Evolutionary conservation across 2,329 filamentous ascomycete species (phyloP).

Genomic region (Rhynchosporium graminicola): DNA sequence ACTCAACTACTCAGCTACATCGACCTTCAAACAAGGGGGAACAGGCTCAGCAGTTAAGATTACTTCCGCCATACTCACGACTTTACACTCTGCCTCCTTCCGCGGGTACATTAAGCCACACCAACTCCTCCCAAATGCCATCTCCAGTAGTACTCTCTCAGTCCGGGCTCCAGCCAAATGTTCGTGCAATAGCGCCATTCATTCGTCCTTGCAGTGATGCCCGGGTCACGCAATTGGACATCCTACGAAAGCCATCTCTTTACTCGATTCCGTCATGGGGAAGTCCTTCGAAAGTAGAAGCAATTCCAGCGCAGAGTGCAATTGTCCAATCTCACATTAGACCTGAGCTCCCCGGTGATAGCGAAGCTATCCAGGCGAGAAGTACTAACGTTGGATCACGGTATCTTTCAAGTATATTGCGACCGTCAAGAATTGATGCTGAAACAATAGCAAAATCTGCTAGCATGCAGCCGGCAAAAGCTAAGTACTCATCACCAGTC

Average conservation of each 20-base stretch:
- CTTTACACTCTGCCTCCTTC: neutral
- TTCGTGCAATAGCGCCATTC: neutral
- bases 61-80: neutral
- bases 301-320: neutral
- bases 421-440: neutral
- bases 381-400: neutral
- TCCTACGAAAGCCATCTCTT: constrained; percentile 35
- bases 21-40: neutral
- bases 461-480: constrained; percentile 2
- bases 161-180: neutral
- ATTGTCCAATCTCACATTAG: neutral
- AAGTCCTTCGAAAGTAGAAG: neutral
- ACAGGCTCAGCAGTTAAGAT: neutral
- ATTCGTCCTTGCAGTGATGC: neutral
- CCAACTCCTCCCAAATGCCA: neutral
- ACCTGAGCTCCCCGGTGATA: neutral
- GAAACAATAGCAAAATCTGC: neutral
- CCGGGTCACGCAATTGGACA: constrained; percentile 20
- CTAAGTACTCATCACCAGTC: constrained; percentile 7
- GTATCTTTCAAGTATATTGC: neutral
- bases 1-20: neutral
- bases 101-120: constrained; percentile 3
- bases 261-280: constrained; percentile 35
- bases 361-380: neutral
- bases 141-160: neutral